phyloP scores from a whole-genome alignment of 2,329 filamentous ascomycete species.

The Sporothrix globosa region DNA sequence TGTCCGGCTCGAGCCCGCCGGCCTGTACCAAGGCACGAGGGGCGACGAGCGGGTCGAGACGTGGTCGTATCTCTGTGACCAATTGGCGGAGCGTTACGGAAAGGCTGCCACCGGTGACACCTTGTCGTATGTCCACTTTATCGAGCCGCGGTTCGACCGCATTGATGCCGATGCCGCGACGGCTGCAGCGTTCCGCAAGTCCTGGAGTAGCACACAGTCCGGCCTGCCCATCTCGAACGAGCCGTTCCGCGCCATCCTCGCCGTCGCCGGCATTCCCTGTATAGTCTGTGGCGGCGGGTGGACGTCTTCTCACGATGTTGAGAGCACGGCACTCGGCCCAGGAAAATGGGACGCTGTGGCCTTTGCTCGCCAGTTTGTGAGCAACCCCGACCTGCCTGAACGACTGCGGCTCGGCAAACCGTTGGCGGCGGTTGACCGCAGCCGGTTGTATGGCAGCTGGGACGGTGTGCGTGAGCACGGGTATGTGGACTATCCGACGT shows the following conservation, averaged over 20 bases:
- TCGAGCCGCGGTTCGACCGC: constrained; percentile 24
- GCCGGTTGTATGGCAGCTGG: constrained; percentile 26
- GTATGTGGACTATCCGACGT: constrained; percentile 24
- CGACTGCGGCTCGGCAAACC: constrained; percentile 17
- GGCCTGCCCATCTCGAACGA: constrained; percentile 22
- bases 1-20: constrained; percentile 8
- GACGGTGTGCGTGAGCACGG: constrained; percentile 23
- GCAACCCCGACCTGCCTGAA: constrained; percentile 24
- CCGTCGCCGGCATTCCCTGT: constrained; percentile 1
- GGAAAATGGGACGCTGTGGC: neutral
- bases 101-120: neutral
- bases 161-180: constrained; percentile 11
- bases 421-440: constrained; percentile 12
- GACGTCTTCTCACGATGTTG: neutral
- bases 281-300: constrained; percentile 24
- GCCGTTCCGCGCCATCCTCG: constrained; percentile 18
- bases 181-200: constrained; percentile 7
- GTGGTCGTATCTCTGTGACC: constrained; percentile 6
- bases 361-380: constrained; percentile 23
- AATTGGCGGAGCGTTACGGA: neutral
- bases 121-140: constrained; percentile 26
- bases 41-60: constrained; percentile 23
- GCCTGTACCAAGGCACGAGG: constrained; percentile 9
- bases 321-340: neutral
- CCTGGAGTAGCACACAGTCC: constrained; percentile 1